phyloP scores from a whole-genome alignment of 2,329 filamentous ascomycete species.

The Cadophora sp. region DNA sequence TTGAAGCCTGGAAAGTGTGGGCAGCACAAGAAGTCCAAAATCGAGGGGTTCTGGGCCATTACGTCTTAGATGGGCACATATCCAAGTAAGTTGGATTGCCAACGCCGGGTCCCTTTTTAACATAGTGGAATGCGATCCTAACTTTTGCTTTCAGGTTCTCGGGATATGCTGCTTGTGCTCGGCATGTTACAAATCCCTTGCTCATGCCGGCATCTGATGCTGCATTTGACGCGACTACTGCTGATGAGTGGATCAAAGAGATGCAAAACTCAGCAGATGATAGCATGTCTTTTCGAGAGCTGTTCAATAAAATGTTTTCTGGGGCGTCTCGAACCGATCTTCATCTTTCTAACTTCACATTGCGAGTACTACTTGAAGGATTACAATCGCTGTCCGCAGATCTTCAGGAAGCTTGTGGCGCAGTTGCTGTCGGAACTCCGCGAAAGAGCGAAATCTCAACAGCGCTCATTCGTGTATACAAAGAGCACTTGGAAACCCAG shows the following conservation, averaged over 20 bases:
- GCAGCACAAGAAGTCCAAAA: background rate
- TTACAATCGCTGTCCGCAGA: background rate
- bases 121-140: background rate
- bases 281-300: background rate
- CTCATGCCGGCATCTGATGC: conserved; percentile 48
- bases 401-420: background rate
- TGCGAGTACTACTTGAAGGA: background rate
- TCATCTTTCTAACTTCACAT: background rate
- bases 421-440: background rate
- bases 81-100: background rate
- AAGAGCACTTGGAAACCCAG: background rate
- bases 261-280: background rate
- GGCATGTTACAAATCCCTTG: conserved; percentile 50
- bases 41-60: background rate
- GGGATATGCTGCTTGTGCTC: conserved; percentile 34
- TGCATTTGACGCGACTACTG: conserved; percentile 48
- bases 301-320: background rate
- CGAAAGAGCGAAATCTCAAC: background rate
- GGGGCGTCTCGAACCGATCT: background rate
- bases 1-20: background rate
- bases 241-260: background rate
- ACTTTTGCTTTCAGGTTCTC: background rate
- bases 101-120: background rate
- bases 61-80: background rate
- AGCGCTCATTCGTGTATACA: background rate